A percentile compares a stretch with the other conserved stretches of the same genome.
phyloP scores from a whole-genome alignment of 2,329 filamentous ascomycete genomes.

The Paecilomyces niveus region DNA sequence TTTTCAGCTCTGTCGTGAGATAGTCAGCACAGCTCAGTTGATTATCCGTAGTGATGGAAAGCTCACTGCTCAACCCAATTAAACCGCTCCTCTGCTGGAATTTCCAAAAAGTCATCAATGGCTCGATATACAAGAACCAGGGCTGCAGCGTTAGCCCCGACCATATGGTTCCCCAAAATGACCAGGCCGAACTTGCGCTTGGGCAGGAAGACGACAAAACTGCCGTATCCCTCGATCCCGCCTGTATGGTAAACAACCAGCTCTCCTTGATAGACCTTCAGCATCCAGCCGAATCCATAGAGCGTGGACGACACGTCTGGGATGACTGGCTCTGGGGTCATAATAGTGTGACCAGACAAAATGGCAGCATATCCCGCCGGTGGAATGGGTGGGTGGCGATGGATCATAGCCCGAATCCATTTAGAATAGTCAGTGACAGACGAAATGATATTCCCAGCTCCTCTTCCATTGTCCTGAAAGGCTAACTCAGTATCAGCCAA shows the following conservation, averaged over 20 bases:
- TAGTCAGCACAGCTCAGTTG: too few species aligned
- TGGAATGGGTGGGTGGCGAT: conserved; percentile 4
- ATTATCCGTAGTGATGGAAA: too few species aligned
- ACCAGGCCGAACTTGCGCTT: conserved; percentile 4
- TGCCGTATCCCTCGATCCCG: conserved; percentile 6
- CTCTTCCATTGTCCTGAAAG: conserved; percentile 4
- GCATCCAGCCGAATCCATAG: conserved; percentile 9
- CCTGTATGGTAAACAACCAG: conserved; percentile 7
- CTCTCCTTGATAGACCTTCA: conserved; percentile 6
- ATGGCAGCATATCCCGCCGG: conserved; percentile 4
- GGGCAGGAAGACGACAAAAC: conserved; percentile 5
- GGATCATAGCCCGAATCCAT: conserved; percentile 42
- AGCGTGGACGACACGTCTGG: conserved; percentile 3
- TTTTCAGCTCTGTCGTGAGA: neutral
- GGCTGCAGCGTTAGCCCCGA: conserved; percentile 1
- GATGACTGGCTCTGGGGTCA: neutral
- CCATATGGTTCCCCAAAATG: conserved; percentile 6
- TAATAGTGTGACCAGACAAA: conserved; percentile 3
- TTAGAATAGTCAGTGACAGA: conserved; percentile 34
- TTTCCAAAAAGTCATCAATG: conserved; percentile 6
- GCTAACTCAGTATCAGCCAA: conserved; percentile 6
- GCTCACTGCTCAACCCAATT: conserved; percentile 1
- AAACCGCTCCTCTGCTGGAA: conserved; percentile 4
- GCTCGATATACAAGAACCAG: conserved; percentile 4
- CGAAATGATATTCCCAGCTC: conserved; percentile 18